Conservation (phyloP, 495 filamentous ascomycete species). For the Daldinia vernicosa region DNA sequence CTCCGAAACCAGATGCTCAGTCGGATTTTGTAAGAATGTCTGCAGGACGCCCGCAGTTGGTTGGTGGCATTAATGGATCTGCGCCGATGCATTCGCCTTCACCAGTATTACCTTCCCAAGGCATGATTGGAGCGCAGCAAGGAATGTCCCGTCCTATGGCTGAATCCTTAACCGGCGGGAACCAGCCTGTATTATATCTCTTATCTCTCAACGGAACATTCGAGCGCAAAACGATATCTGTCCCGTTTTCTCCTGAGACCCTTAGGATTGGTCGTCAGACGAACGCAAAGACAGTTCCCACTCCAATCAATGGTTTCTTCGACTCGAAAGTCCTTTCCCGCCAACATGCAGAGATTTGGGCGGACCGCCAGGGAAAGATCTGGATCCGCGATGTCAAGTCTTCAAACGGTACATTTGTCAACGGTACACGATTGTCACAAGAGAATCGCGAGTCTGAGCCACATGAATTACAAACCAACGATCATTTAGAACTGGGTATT, state of each 20-base stretch:
- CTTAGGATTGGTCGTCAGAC: constrained; percentile 95
- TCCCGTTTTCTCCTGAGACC: constrained; percentile 88
- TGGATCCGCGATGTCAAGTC: constrained; percentile 98
- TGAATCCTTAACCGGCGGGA: constrained; percentile 63
- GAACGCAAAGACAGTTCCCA: constrained; percentile 93
- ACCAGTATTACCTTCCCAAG: constrained; percentile 67
- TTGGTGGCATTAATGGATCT: constrained; percentile 68
- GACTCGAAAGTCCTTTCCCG: constrained; percentile 97
- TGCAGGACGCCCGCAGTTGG: constrained; percentile 53
- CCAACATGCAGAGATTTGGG: constrained; percentile 97
- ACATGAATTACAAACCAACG: constrained; percentile 85
- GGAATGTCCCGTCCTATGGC: constrained; percentile 59
- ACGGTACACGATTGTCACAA: constrained; percentile 85
- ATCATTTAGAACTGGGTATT: constrained; percentile 92
- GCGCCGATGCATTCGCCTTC: constrained; percentile 79
- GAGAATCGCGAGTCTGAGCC: constrained; percentile 96
- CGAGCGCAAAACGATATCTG: constrained; percentile 92
- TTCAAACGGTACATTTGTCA: constrained; percentile 98
- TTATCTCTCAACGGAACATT: constrained; percentile 93
- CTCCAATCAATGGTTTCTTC: constrained; percentile 90
- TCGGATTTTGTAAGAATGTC: constrained; percentile 57
- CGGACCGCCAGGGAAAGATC: constrained; percentile 85
- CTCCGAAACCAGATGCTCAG: constrained; percentile 53
- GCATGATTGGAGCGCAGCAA: constrained; percentile 50
- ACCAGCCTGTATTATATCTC: constrained; percentile 79